These are phyloP conservation scores for Spinellus fusiger DNA, from an alignment of 192 early-diverging fungal species.

Conservation along the genomic window DNA sequence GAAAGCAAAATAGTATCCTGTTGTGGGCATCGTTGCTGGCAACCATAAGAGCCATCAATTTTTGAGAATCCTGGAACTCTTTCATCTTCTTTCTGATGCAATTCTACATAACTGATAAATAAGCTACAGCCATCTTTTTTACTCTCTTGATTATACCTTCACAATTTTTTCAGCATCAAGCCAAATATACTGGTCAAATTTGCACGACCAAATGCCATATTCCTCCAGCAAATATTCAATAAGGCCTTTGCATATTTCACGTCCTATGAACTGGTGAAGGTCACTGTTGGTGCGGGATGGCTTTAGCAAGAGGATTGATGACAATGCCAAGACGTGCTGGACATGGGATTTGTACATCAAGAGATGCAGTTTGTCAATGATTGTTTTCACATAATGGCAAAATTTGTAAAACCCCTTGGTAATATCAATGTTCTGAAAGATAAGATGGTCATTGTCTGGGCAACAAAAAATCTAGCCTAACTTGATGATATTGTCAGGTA, in stretches of 20 bases:
- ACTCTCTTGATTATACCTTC: slow-evolving; percentile 13
- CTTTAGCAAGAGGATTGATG: slow-evolving; percentile 10
- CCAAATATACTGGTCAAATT: slow-evolving; percentile 14
- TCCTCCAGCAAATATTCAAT: slow-evolving; percentile 15
- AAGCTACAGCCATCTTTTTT: slow-evolving; percentile 11
- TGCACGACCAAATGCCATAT: slow-evolving; percentile 13
- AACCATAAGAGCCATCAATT: slow-evolving; percentile 9
- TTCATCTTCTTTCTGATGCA: slow-evolving; percentile 11
- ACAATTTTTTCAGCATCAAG: slow-evolving; percentile 13
- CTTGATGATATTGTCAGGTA: slow-evolving; percentile 13
- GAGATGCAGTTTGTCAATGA: slow-evolving; percentile 13
- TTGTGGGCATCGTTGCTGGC: slow-evolving; percentile 13
- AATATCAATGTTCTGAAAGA: slow-evolving; percentile 13
- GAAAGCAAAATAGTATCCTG: slow-evolving; percentile 14
- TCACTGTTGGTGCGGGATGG: slow-evolving; percentile 11
- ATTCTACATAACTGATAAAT: slow-evolving; percentile 12
- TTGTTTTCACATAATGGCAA: slow-evolving; percentile 12
- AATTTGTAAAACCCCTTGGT: slow-evolving; percentile 14
- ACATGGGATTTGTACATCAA: slow-evolving; percentile 14
- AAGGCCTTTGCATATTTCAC: slow-evolving; percentile 13
- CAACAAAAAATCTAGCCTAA: slow-evolving; percentile 9
- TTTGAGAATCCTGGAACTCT: slow-evolving; percentile 9
- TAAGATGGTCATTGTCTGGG: slow-evolving; percentile 13
- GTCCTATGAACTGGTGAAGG: slow-evolving; percentile 11
- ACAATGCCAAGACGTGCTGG: slow-evolving; percentile 14